Conservation (phyloP, 257 asterid genomes). For the Henckelia pumila region DNA sequence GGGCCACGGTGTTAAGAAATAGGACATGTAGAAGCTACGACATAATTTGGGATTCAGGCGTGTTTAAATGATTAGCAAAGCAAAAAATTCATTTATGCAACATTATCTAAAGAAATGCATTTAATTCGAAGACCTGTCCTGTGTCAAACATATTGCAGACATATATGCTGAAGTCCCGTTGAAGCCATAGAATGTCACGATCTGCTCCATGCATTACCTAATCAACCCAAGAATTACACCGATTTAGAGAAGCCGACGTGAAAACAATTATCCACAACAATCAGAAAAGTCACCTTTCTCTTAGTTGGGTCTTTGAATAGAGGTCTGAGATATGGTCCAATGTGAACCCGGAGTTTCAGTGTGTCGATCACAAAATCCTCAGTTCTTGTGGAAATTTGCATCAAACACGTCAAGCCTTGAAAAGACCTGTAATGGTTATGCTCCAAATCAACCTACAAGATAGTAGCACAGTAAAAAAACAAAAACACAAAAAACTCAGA, state of each 20-base stretch:
- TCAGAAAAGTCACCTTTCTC: conserved; percentile 56
- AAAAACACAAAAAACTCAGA: conserved; percentile 7
- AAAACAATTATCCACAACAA: conserved; percentile 20
- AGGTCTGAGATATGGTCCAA: conserved; percentile 92
- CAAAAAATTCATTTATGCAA: neutral
- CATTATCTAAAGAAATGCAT: conserved; percentile 10
- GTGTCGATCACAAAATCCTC: conserved; percentile 96
- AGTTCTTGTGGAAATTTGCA: conserved; percentile 96
- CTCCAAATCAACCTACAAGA: conserved; percentile 89
- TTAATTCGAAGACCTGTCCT: conserved; percentile 73
- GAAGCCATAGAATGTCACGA: conserved; percentile 89
- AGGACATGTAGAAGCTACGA: neutral
- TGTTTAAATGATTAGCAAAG: neutral
- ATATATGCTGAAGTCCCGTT: conserved; percentile 93
- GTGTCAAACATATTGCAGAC: conserved; percentile 98
- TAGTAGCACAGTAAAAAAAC: conserved; percentile 21
- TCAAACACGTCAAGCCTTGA: conserved; percentile 95
- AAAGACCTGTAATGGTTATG: conserved; percentile 95
- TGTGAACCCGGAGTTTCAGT: conserved; percentile 78
- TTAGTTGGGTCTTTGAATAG: conserved; percentile 84
- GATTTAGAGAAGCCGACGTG: conserved; percentile 15
- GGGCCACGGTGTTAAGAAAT: neutral
- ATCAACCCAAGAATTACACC: conserved; percentile 27
- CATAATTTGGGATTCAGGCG: neutral
- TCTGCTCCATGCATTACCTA: conserved; percentile 99